phyloP scores from a whole-genome alignment of 441 rosid species.

The Erodium texanum region DNA sequence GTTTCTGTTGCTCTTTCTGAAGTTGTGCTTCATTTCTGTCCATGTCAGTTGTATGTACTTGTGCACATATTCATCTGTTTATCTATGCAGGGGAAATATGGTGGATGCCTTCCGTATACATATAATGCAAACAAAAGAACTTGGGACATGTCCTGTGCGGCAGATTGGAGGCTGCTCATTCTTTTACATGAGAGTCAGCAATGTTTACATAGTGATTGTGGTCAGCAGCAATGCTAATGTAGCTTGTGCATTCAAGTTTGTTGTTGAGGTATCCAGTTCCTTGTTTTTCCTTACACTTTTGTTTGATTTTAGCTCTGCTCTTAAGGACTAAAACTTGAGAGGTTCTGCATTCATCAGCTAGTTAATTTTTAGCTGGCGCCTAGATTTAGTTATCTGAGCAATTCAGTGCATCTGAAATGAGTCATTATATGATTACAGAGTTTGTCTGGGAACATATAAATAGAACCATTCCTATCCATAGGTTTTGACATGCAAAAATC shows the following conservation, averaged over 20 bases:
- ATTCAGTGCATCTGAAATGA: not conserved
- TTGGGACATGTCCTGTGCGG: constrained; percentile 89
- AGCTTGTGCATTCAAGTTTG: constrained; percentile 94
- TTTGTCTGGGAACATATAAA: not conserved
- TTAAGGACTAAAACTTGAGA: not conserved
- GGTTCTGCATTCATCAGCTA: not conserved
- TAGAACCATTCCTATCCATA: not conserved
- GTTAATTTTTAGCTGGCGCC: not conserved
- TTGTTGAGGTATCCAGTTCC: constrained; percentile 61
- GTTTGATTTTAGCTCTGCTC: not conserved
- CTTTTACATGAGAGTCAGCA: constrained; percentile 91
- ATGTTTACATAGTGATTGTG: constrained; percentile 90
- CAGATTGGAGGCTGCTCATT: constrained; percentile 98
- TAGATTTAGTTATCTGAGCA: not conserved
- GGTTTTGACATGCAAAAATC: not conserved
- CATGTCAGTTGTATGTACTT: too few relatives aligned
- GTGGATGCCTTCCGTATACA: constrained; percentile 96
- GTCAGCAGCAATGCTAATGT: constrained; percentile 97
- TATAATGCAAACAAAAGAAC: constrained; percentile 94
- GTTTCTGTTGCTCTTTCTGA: not conserved
- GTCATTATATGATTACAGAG: not conserved
- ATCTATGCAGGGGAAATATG: constrained; percentile 67
- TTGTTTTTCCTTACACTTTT: not conserved
- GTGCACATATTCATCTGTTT: not conserved
- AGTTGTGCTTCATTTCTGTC: not conserved